Evolutionary conservation across 1,284 basidiomycete genomes (phyloP).

Genomic region (Trametes versicolor): DNA sequence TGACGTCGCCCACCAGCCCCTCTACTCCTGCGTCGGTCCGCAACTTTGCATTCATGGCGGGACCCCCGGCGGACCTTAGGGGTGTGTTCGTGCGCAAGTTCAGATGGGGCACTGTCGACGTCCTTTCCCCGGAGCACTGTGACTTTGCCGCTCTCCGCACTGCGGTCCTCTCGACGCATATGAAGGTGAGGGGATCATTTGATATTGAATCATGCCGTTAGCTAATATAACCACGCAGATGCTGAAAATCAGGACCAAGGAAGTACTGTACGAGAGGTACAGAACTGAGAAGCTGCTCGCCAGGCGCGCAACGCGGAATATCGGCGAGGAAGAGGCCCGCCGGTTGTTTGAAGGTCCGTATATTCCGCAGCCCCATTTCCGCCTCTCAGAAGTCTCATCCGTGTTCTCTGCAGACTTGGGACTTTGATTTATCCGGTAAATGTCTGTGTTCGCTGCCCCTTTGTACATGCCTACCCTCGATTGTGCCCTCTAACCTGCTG

Average conservation of each 20-base stretch:
- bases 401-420: slow-evolving; percentile 55
- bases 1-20: slow-evolving; percentile 41
- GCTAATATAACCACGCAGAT: slow-evolving; percentile 54
- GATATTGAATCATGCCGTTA: background rate
- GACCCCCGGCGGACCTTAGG: slow-evolving; percentile 70
- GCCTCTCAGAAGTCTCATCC: background rate
- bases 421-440: slow-evolving; percentile 49
- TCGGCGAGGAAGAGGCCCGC: slow-evolving; percentile 75
- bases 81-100: slow-evolving; percentile 80
- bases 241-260: slow-evolving; percentile 80
- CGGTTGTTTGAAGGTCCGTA: slow-evolving; percentile 73
- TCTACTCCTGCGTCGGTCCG: slow-evolving; percentile 41
- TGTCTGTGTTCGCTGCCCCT: slow-evolving; percentile 17
- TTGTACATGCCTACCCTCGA: slow-evolving; percentile 23
- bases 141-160: slow-evolving; percentile 85
- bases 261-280: slow-evolving; percentile 86
- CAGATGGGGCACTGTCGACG: slow-evolving; percentile 86
- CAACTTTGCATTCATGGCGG: slow-evolving; percentile 55
- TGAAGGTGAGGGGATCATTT: slow-evolving; percentile 68
- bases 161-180: slow-evolving; percentile 79
- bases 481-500: slow-evolving; percentile 1
- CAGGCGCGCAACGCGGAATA: slow-evolving; percentile 78
- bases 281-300: slow-evolving; percentile 87
- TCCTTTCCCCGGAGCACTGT: slow-evolving; percentile 83
- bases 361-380: background rate